Evolutionary conservation across 805 yeast genomes (phyloP).

Genomic region (Millerozyma miso): DNA sequence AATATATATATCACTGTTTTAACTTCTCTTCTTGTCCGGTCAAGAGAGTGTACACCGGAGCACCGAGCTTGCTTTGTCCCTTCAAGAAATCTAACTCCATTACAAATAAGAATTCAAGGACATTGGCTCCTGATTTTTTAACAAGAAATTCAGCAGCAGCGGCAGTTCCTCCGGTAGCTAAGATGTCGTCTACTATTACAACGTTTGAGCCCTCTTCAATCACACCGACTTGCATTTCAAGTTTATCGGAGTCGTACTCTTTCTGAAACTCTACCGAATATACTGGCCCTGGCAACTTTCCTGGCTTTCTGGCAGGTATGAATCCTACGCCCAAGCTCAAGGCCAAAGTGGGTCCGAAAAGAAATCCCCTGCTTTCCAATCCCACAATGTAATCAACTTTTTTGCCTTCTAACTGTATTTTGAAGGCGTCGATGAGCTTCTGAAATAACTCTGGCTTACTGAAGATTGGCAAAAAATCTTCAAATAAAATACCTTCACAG

Average conservation of each 20-base stretch:
- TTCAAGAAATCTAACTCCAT: constrained; percentile 93
- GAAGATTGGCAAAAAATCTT: constrained; percentile 95
- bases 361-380: constrained; percentile 93
- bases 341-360: constrained; percentile 95
- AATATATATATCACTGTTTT: not conserved
- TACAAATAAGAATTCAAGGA: constrained; percentile 79
- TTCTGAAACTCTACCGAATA: constrained; percentile 70
- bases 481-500: constrained; percentile 84
- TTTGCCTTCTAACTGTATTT: constrained; percentile 60
- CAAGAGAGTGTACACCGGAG: constrained; percentile 86
- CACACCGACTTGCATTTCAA: constrained; percentile 82
- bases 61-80: constrained; percentile 82
- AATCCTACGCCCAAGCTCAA: constrained; percentile 85
- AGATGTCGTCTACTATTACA: constrained; percentile 88
- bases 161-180: constrained; percentile 98
- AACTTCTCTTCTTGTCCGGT: constrained; percentile 69
- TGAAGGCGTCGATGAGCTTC: constrained; percentile 76
- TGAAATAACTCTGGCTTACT: constrained; percentile 76
- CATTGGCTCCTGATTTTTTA: constrained; percentile 57
- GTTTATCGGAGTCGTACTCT: constrained; percentile 89
- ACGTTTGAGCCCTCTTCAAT: constrained; percentile 79
- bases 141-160: constrained; percentile 88
- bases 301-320: constrained; percentile 92
- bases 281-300: constrained; percentile 88
- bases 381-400: constrained; percentile 89